These are phyloP conservation scores for Akebia trifoliata DNA, from an alignment of 164 flowering plant species.

Conservation along the genomic window DNA sequence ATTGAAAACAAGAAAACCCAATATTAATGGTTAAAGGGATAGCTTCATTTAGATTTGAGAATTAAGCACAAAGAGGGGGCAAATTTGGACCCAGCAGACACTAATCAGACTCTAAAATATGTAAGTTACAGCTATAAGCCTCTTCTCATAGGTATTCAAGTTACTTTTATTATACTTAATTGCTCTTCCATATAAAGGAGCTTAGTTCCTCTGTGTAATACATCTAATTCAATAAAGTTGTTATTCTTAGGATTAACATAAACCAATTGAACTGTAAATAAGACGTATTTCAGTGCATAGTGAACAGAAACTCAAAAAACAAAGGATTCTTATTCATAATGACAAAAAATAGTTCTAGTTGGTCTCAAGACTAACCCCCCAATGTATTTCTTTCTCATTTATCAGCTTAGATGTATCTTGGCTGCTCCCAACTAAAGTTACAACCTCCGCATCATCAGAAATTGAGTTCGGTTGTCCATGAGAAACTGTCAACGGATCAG, in stretches of 20 bases:
- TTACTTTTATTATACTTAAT: too few relatives aligned
- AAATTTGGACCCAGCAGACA: not conserved
- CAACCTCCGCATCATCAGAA: constrained; percentile 79
- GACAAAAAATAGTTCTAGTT: not conserved
- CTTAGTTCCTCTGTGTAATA: too few relatives aligned
- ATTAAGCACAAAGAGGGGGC: not conserved
- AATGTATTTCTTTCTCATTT: constrained; percentile 88
- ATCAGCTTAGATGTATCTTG: constrained; percentile 74
- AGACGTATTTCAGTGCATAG: not conserved
- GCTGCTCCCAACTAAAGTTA: constrained; percentile 60
- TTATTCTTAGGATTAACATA: too few relatives aligned
- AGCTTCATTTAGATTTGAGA: not conserved
- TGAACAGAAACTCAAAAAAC: not conserved
- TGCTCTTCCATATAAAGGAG: too few relatives aligned
- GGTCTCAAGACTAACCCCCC: constrained; percentile 73
- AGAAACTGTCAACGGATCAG: constrained; percentile 49
- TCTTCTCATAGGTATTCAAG: not conserved
- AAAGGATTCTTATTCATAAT: constrained; percentile 1
- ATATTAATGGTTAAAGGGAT: not conserved
- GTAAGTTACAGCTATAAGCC: not conserved
- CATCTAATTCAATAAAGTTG: too few relatives aligned
- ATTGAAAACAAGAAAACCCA: not conserved
- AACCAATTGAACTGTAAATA: too few relatives aligned
- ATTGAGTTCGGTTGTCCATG: constrained; percentile 87
- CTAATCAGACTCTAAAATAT: not conserved